phyloP scores from a whole-genome alignment of 345 rosid genomes.

The Sisymbrium altissimum region DNA sequence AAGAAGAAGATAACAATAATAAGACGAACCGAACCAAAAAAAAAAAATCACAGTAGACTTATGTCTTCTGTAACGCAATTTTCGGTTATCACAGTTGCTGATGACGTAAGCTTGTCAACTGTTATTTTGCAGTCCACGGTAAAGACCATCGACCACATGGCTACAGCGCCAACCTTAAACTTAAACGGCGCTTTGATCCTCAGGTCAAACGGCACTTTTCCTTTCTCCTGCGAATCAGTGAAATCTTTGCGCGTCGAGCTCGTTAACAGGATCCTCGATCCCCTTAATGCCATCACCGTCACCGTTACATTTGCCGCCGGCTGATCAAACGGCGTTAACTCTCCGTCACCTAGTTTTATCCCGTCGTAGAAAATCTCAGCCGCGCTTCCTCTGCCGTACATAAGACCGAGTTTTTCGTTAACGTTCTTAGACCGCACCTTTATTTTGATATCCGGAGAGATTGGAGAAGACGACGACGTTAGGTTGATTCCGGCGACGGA shows the following conservation, averaged over 20 bases:
- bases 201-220: constrained; percentile 51
- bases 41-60: constrained; percentile 35
- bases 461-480: constrained; percentile 35
- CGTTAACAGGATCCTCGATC: constrained; percentile 43
- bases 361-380: constrained; percentile 38
- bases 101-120: constrained; percentile 59
- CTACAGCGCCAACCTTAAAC: constrained; percentile 54
- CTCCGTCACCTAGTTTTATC: constrained; percentile 42
- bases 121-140: constrained; percentile 60
- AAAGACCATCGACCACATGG: constrained; percentile 63
- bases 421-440: constrained; percentile 49
- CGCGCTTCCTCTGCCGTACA: constrained; percentile 43
- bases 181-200: constrained; percentile 58
- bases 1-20: not conserved
- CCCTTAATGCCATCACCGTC: constrained; percentile 40
- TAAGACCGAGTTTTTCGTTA: constrained; percentile 57
- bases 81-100: constrained; percentile 43
- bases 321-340: constrained; percentile 51
- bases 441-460: constrained; percentile 50
- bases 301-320: constrained; percentile 51
- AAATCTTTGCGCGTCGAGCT: constrained; percentile 29
- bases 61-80: constrained; percentile 48
- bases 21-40: constrained; percentile 3
- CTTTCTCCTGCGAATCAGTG: constrained; percentile 25
- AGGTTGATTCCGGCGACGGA: constrained; percentile 56